Evolutionary conservation across 2,329 filamentous ascomycete genomes (phyloP).

Genomic region (Sporothrix pallida): DNA sequence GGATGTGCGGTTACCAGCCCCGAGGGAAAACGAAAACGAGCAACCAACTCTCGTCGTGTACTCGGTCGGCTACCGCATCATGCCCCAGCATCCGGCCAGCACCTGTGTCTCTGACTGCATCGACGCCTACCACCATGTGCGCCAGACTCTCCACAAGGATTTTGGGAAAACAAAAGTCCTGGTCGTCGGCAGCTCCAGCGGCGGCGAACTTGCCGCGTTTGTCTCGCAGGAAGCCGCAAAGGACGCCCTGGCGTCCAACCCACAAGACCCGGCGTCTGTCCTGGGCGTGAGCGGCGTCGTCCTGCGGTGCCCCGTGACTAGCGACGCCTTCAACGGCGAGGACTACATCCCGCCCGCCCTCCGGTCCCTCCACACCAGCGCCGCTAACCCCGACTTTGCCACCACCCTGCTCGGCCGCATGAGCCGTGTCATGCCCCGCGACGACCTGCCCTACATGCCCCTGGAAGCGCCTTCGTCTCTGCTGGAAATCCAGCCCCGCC

Average conservation of each 20-base stretch:
- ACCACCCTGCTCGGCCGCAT: constrained; percentile 47
- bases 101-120: constrained; percentile 52
- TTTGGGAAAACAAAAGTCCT: constrained; percentile 41
- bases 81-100: constrained; percentile 49
- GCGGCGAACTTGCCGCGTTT: constrained; percentile 55
- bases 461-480: constrained; percentile 46
- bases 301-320: constrained; percentile 56
- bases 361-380: constrained; percentile 49
- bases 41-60: constrained; percentile 45
- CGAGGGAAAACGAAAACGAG: neutral
- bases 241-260: neutral
- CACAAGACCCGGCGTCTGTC: too few species aligned
- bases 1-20: constrained; percentile 37
- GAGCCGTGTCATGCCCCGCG: constrained; percentile 46
- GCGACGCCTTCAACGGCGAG: constrained; percentile 49
- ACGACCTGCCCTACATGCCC: constrained; percentile 51
- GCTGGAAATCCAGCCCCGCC: constrained; percentile 48
- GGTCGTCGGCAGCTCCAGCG: constrained; percentile 54
- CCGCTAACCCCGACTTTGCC: constrained; percentile 46
- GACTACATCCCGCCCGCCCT: constrained; percentile 49
- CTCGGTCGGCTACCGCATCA: constrained; percentile 55
- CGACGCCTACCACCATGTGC: constrained; percentile 46
- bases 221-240: constrained; percentile 47
- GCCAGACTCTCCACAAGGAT: constrained; percentile 27
- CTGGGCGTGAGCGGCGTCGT: constrained; percentile 46